Percentiles rank a stretch among this genome's conserved stretches.
These are phyloP conservation scores for Fusarium virguliforme DNA, from an alignment of 2,329 filamentous ascomycete species.

Conservation along the genomic window DNA sequence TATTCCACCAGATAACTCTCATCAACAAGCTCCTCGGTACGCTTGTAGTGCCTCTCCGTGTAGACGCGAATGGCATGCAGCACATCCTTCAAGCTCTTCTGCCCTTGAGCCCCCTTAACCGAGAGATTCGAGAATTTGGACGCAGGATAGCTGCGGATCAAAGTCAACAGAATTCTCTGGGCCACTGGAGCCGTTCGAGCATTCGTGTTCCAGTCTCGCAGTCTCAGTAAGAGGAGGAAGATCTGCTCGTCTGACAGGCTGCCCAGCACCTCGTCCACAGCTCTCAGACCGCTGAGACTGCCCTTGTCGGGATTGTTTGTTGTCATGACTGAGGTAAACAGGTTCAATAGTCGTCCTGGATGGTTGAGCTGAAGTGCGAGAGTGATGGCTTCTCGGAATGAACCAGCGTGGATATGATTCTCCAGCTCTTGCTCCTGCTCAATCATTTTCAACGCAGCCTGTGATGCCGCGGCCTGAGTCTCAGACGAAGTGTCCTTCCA, in stretches of 20 bases:
- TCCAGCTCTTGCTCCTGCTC: conserved; percentile 96
- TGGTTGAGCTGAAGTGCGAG: conserved; percentile 95
- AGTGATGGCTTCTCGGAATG: conserved; percentile 93
- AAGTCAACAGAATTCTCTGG: conserved; percentile 84
- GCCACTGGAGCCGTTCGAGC: conserved; percentile 87
- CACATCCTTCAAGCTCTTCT: conserved; percentile 84
- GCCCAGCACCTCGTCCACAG: conserved; percentile 88
- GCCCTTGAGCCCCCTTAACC: conserved; percentile 70
- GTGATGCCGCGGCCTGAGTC: conserved; percentile 82
- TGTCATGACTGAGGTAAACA: conserved; percentile 87
- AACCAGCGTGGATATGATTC: conserved; percentile 90
- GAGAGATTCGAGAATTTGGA: conserved; percentile 81
- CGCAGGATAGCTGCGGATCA: conserved; percentile 87
- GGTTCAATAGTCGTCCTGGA: conserved; percentile 84
- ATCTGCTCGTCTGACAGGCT: conserved; percentile 88
- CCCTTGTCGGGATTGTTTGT: conserved; percentile 72
- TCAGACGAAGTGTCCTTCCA: conserved; percentile 93
- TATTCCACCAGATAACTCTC: conserved; percentile 97
- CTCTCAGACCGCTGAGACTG: conserved; percentile 75
- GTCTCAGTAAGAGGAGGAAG: conserved; percentile 82
- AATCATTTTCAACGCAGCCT: conserved; percentile 83
- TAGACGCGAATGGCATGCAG: conserved; percentile 90
- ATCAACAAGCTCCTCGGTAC: conserved; percentile 90
- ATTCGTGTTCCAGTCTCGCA: conserved; percentile 98
- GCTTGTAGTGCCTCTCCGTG: conserved; percentile 92